A percentile compares a stretch with the other conserved stretches of the same genome.
These are phyloP conservation scores for Luvunga scandens DNA, from an alignment of 345 rosid species.

Conservation along the genomic window DNA sequence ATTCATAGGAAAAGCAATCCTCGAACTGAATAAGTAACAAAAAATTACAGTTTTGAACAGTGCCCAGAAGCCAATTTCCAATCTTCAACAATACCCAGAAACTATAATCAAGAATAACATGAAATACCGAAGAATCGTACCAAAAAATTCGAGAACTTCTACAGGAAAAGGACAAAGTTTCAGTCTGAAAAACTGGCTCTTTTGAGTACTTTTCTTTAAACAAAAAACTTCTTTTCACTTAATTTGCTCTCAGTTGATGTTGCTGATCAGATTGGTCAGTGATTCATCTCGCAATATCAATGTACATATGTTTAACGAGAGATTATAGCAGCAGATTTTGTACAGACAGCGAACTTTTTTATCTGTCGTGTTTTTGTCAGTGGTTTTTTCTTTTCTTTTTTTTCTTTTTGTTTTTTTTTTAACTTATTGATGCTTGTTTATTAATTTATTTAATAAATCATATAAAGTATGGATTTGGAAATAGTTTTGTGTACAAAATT, in stretches of 20 bases:
- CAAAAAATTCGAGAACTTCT: constrained; percentile 8
- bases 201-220: background rate
- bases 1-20: constrained; percentile 6
- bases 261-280: background rate
- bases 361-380: background rate
- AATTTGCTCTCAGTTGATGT: background rate
- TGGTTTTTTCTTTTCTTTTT: background rate
- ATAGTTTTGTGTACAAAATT: background rate
- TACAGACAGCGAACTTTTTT: background rate
- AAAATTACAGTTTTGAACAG: constrained; percentile 9
- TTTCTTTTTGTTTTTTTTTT: background rate
- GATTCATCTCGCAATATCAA: background rate
- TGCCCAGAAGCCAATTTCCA: constrained; percentile 19
- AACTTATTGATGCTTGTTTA: background rate
- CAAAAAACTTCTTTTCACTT: background rate
- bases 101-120: constrained; percentile 13
- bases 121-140: constrained; percentile 24
- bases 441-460: background rate
- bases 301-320: too few relatives aligned
- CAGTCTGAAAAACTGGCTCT: background rate
- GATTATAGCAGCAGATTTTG: background rate
- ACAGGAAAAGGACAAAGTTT: constrained; percentile 3
- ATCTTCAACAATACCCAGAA: constrained; percentile 25
- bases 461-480: background rate
- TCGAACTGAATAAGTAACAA: constrained; percentile 16